Evolutionary conservation across 2,329 filamentous ascomycete species (phyloP).

Genomic region (Sporothrix brasiliensis): DNA sequence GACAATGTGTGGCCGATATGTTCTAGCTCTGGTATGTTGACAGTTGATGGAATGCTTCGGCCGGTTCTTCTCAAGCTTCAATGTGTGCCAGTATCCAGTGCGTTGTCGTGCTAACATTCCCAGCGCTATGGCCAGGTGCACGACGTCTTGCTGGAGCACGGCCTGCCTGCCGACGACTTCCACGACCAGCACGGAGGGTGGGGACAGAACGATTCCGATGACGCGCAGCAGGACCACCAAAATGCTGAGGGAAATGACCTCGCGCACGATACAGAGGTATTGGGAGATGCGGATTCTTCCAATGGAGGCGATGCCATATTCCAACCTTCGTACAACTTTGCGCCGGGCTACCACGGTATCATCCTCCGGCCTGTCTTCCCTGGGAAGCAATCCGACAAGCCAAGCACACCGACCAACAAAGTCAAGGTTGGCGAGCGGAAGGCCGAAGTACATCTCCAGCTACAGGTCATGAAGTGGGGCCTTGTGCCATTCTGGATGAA

Average conservation of each 20-base stretch:
- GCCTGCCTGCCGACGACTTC: conserved; percentile 17
- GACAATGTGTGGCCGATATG: conserved; percentile 46
- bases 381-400: not conserved
- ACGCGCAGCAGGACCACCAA: conserved; percentile 67
- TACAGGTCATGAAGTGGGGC: conserved; percentile 96
- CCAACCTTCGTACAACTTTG: conserved; percentile 87
- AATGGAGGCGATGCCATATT: conserved; percentile 45
- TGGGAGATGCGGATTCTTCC: conserved; percentile 38
- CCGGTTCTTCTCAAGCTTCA: too few species aligned
- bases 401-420: not conserved
- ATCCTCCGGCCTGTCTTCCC: conserved; percentile 64
- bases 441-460: conserved; percentile 63
- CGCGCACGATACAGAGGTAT: conserved; percentile 53
- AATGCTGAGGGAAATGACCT: conserved; percentile 71
- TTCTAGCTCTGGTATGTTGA: conserved; percentile 44
- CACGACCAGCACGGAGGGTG: not conserved
- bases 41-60: not conserved
- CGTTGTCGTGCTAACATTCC: not conserved
- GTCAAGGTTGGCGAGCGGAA: not conserved
- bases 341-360: conserved; percentile 80
- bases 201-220: not conserved
- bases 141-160: conserved; percentile 68
- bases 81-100: too few species aligned
- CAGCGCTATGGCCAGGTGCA: conserved; percentile 78
- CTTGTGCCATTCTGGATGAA: conserved; percentile 94